Base-by-base conservation (phyloP, 352 stramenopile genomes). In the Plasmopara halstedii region DNA sequence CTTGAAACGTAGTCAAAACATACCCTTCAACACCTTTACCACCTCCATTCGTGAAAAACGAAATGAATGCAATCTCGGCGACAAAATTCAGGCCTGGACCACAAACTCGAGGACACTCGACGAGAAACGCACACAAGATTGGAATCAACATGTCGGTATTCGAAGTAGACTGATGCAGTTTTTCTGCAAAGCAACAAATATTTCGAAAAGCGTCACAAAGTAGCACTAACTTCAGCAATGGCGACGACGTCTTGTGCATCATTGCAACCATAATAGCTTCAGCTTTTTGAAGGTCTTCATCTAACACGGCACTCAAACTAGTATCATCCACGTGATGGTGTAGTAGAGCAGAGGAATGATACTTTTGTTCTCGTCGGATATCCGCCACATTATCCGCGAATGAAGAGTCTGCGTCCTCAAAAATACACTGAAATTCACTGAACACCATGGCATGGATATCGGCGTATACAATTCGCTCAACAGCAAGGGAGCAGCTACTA, bases 11-110 rank as follows among this genome's bases (percentile, higher is more conserved):
- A 10, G 74, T 89, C 32, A 89, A 37, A 31, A 85, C 77, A 41
- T 89, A 89, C 1, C 74, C 74, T 57, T 89, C 77, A 17, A 85
- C 75, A 22, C 77, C 77, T 53, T 85, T 80, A 20, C 77, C 77
- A 19, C 77, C 77, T 22, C 74, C 77, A 23, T 83, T 70, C 20
- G 75, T 89, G 41, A 89, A 83, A 34, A 82, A 87, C 13, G 74
- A 80, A 45, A 84, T 77, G 41, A 80, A 85, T n/a, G 73, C 77
- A 29, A 87, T 72, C 38, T 87, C 65, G 0, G 74, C 72, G 20
- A 85, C 74, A n/a, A 87, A 86, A 18, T 69, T 49, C n/a, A 44
- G 54, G 3, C 37, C 42, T 15, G 37, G 17, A 8, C 54, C 21
- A 49, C 56, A 68, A 3, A 64, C 27, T 3, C 51, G 56, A 11